A percentile compares a stretch with the other conserved stretches of the same genome.
Evolutionary conservation across 768 basidiomycete species (phyloP).

Genomic region (Boletus eberwhitei): DNA sequence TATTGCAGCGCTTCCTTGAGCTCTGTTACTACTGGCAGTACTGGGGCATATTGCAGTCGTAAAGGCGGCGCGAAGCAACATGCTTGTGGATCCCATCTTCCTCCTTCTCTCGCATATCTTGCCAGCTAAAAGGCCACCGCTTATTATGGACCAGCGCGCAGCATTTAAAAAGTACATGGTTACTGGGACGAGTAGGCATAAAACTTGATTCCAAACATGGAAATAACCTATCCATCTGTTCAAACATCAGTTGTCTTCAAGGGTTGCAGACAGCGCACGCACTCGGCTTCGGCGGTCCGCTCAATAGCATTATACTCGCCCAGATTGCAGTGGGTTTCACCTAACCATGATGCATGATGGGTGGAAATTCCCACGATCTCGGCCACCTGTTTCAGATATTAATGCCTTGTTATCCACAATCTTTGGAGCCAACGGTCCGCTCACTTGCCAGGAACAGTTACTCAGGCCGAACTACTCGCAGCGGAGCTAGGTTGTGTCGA

Average conservation of each 20-base stretch:
- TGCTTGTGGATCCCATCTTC: slow-evolving; percentile 18
- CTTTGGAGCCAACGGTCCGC: not conserved
- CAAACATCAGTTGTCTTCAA: not conserved
- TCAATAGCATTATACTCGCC: slow-evolving; percentile 45
- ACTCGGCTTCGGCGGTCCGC: slow-evolving; percentile 38
- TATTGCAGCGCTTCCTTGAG: slow-evolving; percentile 11
- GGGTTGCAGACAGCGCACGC: not conserved
- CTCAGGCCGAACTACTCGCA: slow-evolving; percentile 15
- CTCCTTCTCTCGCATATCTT: slow-evolving; percentile 7
- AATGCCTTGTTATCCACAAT: not conserved
- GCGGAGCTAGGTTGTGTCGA: not conserved
- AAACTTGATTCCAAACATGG: slow-evolving; percentile 42
- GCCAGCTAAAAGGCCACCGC: slow-evolving; percentile 15
- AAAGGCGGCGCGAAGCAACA: slow-evolving; percentile 6
- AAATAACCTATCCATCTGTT: slow-evolving; percentile 27
- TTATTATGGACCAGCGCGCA: not conserved
- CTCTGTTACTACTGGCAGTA: slow-evolving; percentile 11
- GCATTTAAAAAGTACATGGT: not conserved
- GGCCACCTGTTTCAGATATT: slow-evolving; percentile 32
- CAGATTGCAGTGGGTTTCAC: slow-evolving; percentile 48
- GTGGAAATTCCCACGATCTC: slow-evolving; percentile 44
- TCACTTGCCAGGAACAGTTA: slow-evolving; percentile 35
- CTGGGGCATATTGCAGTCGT: slow-evolving; percentile 5
- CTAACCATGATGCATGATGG: slow-evolving; percentile 41
- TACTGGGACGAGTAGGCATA: slow-evolving; percentile 20